A percentile compares a stretch with the other conserved stretches of the same genome.
Conservation (phyloP, 352 stramenopile species). For the Globisporangium nodosum region DNA sequence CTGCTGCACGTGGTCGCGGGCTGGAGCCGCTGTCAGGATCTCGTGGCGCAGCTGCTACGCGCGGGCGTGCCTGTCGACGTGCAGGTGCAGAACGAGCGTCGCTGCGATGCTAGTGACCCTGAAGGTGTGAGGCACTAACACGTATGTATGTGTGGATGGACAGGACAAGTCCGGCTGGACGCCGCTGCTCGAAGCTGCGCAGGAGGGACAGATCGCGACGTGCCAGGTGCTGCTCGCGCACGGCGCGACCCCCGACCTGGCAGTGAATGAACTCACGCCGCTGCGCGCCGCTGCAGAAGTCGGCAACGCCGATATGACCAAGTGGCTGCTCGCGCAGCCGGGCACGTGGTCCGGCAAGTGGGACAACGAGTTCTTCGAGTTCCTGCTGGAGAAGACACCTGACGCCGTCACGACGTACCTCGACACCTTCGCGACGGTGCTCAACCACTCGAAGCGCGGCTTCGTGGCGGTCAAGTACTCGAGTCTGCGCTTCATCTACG, state of each 20-base stretch:
- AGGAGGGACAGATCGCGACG: slow-evolving; percentile 49
- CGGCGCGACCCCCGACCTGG: slow-evolving; percentile 37
- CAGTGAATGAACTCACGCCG: slow-evolving; percentile 29
- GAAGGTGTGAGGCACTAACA: neutral
- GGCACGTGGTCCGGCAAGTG: slow-evolving; percentile 31
- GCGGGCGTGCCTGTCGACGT: slow-evolving; percentile 30
- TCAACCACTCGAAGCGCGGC: slow-evolving; percentile 43
- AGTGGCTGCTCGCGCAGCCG: slow-evolving; percentile 38
- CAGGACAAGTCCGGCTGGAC: slow-evolving; percentile 49
- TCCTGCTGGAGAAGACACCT: slow-evolving; percentile 48
- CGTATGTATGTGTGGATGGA: neutral
- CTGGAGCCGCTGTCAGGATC: slow-evolving; percentile 47
- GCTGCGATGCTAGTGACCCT: neutral
- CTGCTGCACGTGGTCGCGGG: slow-evolving; percentile 50
- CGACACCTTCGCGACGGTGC: slow-evolving; percentile 40
- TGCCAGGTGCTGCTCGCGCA: slow-evolving; percentile 37
- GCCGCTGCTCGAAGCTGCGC: slow-evolving; percentile 50
- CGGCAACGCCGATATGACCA: slow-evolving; percentile 45
- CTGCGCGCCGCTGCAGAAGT: slow-evolving; percentile 46
- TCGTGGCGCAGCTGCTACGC: slow-evolving; percentile 36
- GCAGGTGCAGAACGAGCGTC: slow-evolving; percentile 5
- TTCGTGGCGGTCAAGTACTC: slow-evolving; percentile 50
- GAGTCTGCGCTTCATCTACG: slow-evolving; percentile 34
- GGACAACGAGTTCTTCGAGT: slow-evolving; percentile 43
- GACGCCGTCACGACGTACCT: slow-evolving; percentile 34